A percentile compares a stretch with the other conserved stretches of the same genome.
Evolutionary conservation across 805 yeast genomes (phyloP).

Genomic region (Ogataea trehaloabstinens): DNA sequence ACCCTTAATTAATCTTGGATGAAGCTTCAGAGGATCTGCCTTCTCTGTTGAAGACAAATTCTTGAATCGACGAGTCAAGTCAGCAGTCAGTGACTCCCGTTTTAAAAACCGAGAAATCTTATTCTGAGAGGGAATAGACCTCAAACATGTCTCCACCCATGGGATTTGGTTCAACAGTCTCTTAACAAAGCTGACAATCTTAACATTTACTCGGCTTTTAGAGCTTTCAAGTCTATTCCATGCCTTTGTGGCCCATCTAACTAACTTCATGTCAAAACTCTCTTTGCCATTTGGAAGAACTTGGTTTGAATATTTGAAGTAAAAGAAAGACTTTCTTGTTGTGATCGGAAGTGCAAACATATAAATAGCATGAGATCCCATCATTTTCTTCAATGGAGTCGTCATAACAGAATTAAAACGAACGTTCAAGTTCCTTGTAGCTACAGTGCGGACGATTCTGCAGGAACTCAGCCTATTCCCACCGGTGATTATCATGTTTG

Average conservation of each 20-base stretch:
- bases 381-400: conserved; percentile 3
- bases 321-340: conserved; percentile 55
- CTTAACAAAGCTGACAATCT: conserved; percentile 53
- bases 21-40: conserved; percentile 8
- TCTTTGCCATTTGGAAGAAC: conserved; percentile 33
- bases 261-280: conserved; percentile 40
- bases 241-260: conserved; percentile 47
- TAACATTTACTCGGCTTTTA: conserved; percentile 52
- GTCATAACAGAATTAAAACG: background rate
- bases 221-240: conserved; percentile 67
- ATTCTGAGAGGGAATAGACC: conserved; percentile 69
- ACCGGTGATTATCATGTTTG: too few relatives aligned
- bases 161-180: conserved; percentile 61
- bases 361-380: conserved; percentile 39
- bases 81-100: conserved; percentile 5
- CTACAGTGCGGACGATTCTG: too few relatives aligned
- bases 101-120: conserved; percentile 53
- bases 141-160: conserved; percentile 75
- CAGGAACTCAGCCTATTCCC: too few relatives aligned
- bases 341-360: conserved; percentile 74
- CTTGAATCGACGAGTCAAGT: background rate
- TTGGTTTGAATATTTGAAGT: conserved; percentile 56
- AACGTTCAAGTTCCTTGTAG: background rate
- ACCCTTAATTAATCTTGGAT: conserved; percentile 8
- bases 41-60: conserved; percentile 19